Base-by-base conservation (phyloP, 2,329 filamentous ascomycete genomes). In the Phaeophleospora eucalypticola region DNA sequence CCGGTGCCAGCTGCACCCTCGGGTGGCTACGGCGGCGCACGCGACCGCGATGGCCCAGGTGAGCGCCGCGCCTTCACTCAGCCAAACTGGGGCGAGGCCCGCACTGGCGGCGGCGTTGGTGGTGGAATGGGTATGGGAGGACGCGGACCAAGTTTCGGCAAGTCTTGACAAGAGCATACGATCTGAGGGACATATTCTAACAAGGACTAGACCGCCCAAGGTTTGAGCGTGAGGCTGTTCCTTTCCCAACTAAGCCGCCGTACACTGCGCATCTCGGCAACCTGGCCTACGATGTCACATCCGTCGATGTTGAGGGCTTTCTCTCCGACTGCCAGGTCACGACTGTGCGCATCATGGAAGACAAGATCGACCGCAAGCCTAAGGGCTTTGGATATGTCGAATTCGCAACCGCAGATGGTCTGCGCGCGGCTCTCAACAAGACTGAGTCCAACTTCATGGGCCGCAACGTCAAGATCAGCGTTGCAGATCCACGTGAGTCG, bases 321-420 rank as follows among this genome's bases (percentile, higher is more conserved):
- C 95, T 98, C 65, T 73, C 77, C 43, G 87, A 79, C 46, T 96
- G 91, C 69, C 80, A 89, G 56, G 84, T 96, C 60, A 86, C 86
- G 57, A 96, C 83, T 66, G 89, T 98, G 57, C 87, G 93, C 63
- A 89, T 98, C 62, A 95, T 98, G 55, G 91, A 96, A 74, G 94
- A 98, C 71, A 93, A 91, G 66, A 79, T 95, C 68, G 86, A 93
- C 66, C 83, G 86, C 70, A 89, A 90, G 65, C 93, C 93, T 57
- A 98, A 98, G 77, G 93, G 93, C 40, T 98, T 98, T 63, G 93
- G 91, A 52, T 98, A 98, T 68, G 91, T 95, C 57, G 93, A 98
- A 70, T 98, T 98, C 64, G 82, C 78, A 57, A 84, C 82, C 42
- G 74, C 93, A 36, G 91, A 97, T 41, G 91, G 91, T 49, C 76